Base-by-base conservation (phyloP, 179 eudicot genomes). In the Vitellaria paradoxa region DNA sequence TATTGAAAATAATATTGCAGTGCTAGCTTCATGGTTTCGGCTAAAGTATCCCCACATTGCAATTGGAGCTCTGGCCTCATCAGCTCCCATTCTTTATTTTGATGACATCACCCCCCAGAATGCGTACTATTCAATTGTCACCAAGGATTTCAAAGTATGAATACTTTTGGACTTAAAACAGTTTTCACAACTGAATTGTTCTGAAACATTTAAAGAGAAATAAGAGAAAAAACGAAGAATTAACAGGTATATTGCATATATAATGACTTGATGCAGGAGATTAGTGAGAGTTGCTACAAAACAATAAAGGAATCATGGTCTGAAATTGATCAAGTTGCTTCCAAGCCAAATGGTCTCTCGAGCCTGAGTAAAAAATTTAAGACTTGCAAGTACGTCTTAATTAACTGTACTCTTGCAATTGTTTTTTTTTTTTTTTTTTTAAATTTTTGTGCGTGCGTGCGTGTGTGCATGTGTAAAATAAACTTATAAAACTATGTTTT, bases 21-120 rank as follows among this genome's bases (percentile, higher is more conserved):
- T 84, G 90, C 75, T 87, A 4, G 90, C 90, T 50, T 72, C 90
- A 52, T 87, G 90, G 90, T 87, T 87, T 40, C 85, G 90, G 40
- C 82, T 87, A 9, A 87, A 87, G 76, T 87, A 87, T 77, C 90
- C 90, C 0, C 88, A 87, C 56, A 66, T 87, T 67, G 90, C 87
- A 12, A 49, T 83, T 18, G 88, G 90, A 17, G 88, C 90, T 53
- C 68, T 87, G 53, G 90, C 90, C 68, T 78, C 90, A 13, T 83
- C 90, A 15, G 90, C 90, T 53, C 87, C 90, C 0, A 76, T 87
- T 6, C 69, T 84, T 7, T 82, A 82, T 74, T 87, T 87, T 8
- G 90, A 87, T 30, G 63, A 84, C 79, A 87, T 87, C 11, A 82
- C 86, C 26, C 83, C 87, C 12, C 72, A 79, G 26, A 72, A 87